These are phyloP conservation scores for Kluyveromyces starmeri DNA, from an alignment of 805 yeast genomes.

Conservation along the genomic window DNA sequence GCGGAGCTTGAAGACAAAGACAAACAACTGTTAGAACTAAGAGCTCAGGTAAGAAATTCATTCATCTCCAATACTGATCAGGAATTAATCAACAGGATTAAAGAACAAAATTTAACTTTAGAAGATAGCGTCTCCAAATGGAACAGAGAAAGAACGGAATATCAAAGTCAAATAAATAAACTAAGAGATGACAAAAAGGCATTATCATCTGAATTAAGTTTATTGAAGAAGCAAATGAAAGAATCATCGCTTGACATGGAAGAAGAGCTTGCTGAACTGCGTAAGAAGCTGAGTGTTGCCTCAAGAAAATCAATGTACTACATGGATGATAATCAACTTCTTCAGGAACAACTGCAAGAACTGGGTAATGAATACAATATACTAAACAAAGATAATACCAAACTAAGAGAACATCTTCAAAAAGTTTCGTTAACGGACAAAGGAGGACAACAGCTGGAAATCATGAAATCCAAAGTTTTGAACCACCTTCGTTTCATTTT, in stretches of 20 bases:
- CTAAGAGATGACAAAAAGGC: constrained; percentile 2
- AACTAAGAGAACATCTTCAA: constrained; percentile 17
- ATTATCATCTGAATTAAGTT: constrained; percentile 4
- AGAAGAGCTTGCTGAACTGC: constrained; percentile 22
- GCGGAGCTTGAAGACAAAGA: constrained; percentile 12
- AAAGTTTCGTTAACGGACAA: constrained; percentile 29
- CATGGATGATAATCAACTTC: constrained; percentile 10
- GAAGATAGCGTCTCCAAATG: constrained; percentile 2
- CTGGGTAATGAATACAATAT: constrained; percentile 11
- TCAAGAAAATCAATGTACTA: constrained; percentile 10
- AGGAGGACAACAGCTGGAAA: constrained; percentile 33
- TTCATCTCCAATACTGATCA: not conserved
- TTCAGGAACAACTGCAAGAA: constrained; percentile 9
- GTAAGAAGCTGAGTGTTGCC: constrained; percentile 11
- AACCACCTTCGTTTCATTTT: constrained; percentile 43
- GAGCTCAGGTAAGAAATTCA: not conserved
- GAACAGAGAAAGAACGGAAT: not conserved
- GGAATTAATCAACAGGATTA: not conserved
- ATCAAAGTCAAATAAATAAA: not conserved
- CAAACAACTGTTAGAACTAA: constrained; percentile 6
- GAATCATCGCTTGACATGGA: constrained; percentile 18
- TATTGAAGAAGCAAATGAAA: constrained; percentile 16
- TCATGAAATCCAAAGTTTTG: constrained; percentile 16
- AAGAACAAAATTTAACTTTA: constrained; percentile 3
- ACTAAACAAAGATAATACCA: constrained; percentile 18